Conservation (phyloP, 1,139 yeast species). For the Kodamaea derodonti region DNA sequence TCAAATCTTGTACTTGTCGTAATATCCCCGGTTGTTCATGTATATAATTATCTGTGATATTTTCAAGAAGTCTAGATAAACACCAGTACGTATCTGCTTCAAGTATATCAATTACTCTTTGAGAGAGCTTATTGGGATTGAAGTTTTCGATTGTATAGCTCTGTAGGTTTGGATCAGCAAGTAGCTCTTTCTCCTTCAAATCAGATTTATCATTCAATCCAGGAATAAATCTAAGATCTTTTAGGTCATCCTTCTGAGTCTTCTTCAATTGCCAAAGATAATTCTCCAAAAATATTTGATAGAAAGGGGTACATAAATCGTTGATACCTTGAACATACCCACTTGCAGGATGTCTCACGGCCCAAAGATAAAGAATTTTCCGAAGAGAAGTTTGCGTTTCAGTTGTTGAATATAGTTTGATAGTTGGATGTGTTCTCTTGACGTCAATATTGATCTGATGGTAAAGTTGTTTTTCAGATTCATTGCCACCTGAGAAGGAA, state of each 20-base stretch:
- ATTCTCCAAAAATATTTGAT: slow-evolving; percentile 75
- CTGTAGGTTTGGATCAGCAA: slow-evolving; percentile 23
- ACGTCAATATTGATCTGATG: slow-evolving; percentile 96
- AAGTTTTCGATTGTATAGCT: slow-evolving; percentile 34
- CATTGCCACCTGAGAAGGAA: slow-evolving; percentile 26
- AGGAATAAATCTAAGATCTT: slow-evolving; percentile 31
- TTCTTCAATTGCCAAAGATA: slow-evolving; percentile 52
- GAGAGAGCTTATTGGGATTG: slow-evolving; percentile 63
- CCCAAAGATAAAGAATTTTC: slow-evolving; percentile 87
- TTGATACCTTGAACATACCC: slow-evolving; percentile 99
- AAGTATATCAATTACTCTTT: slow-evolving; percentile 39
- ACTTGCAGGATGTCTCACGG: slow-evolving; percentile 94
- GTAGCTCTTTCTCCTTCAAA: slow-evolving; percentile 23
- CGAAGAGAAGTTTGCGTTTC: slow-evolving; percentile 78
- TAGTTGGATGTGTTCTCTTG: slow-evolving; percentile 88
- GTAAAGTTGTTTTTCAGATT: slow-evolving; percentile 73
- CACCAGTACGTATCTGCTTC: slow-evolving; percentile 99
- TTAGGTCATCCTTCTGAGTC: slow-evolving; percentile 16
- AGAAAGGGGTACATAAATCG: slow-evolving; percentile 92
- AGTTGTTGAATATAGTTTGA: slow-evolving; percentile 64
- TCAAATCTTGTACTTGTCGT: slow-evolving; percentile 79
- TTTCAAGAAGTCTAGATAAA: slow-evolving; percentile 80
- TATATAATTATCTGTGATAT: slow-evolving; percentile 92
- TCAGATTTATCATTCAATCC: slow-evolving; percentile 32
- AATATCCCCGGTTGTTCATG: slow-evolving; percentile 98